phyloP scores from a whole-genome alignment of 805 yeast species.

The Jamesozyma lodderae region DNA sequence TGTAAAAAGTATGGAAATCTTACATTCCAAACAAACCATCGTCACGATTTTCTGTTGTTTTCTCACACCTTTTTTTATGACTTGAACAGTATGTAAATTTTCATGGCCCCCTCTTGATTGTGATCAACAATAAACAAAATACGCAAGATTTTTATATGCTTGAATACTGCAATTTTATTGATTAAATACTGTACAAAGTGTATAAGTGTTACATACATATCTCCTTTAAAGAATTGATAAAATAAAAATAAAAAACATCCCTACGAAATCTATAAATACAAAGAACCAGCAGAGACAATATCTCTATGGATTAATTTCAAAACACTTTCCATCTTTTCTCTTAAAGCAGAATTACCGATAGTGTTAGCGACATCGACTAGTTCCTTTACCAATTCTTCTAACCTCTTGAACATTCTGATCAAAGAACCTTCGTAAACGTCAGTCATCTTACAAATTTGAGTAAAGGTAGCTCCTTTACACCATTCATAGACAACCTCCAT shows the following conservation, averaged over 20 bases:
- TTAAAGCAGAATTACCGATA: conserved; percentile 82
- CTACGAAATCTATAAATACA: conserved; percentile 42
- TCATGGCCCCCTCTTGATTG: too few relatives aligned
- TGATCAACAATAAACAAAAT: too few relatives aligned
- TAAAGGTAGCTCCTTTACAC: conserved; percentile 94
- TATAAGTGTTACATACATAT: too few relatives aligned
- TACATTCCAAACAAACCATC: too few relatives aligned
- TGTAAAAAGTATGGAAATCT: too few relatives aligned
- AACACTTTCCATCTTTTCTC: conserved; percentile 81
- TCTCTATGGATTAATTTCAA: conserved; percentile 86
- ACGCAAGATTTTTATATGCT: too few relatives aligned
- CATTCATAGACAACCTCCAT: conserved; percentile 97
- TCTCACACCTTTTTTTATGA: too few relatives aligned
- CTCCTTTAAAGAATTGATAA: too few relatives aligned
- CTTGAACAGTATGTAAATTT: too few relatives aligned
- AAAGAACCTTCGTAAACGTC: conserved; percentile 96
- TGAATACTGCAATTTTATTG: too few relatives aligned
- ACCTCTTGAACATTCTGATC: conserved; percentile 86
- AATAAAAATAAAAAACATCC: neutral
- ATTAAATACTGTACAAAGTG: too few relatives aligned
- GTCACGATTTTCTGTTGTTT: too few relatives aligned
- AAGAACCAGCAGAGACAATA: conserved; percentile 91
- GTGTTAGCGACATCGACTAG: conserved; percentile 86
- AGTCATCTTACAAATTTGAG: conserved; percentile 97
- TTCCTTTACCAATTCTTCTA: conserved; percentile 89